Percentiles rank a stretch among this genome's conserved stretches.
phyloP scores from a whole-genome alignment of 495 filamentous ascomycete genomes.

The Neurospora sp. region DNA sequence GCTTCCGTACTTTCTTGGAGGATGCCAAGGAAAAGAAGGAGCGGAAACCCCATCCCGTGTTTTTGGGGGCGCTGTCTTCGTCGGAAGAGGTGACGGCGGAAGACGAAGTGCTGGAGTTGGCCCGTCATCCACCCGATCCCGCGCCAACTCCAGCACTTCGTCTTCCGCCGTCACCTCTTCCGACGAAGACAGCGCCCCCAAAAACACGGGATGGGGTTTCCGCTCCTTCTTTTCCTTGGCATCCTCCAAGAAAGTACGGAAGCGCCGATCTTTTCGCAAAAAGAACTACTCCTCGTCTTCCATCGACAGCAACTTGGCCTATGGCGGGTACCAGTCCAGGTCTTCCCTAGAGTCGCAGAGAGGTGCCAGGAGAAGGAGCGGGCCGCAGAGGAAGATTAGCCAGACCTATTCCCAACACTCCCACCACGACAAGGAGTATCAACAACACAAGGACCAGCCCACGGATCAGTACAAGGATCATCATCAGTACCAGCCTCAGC shows the following conservation, averaged over 20 bases:
- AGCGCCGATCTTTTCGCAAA: conserved; percentile 29
- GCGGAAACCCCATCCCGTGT: no score
- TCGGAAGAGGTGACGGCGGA: no score
- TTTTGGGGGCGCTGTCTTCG: no score
- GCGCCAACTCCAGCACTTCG: conserved; percentile 29
- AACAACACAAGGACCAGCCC: not conserved
- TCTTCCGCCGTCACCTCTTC: conserved; percentile 36
- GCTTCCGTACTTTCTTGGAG: no score
- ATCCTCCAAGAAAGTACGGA: conserved; percentile 33
- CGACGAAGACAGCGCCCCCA: conserved; percentile 37
- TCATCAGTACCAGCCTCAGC: not conserved
- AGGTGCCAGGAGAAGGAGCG: not conserved
- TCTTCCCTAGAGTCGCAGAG: conserved; percentile 18
- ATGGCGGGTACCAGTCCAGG: conserved; percentile 43
- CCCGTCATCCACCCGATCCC: conserved; percentile 21
- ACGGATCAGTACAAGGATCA: not conserved
- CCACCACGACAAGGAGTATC: not conserved
- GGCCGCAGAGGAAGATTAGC: conserved; percentile 8
- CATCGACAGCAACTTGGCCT: conserved; percentile 43
- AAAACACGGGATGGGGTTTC: conserved; percentile 28
- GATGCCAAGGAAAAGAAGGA: no score
- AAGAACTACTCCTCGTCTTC: conserved; percentile 40
- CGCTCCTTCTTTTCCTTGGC: conserved; percentile 32
- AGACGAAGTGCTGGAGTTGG: no score
- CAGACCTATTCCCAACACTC: not conserved